Evolutionary conservation across 768 basidiomycete species (phyloP).

Genomic region (Cubamyces lactineus): DNA sequence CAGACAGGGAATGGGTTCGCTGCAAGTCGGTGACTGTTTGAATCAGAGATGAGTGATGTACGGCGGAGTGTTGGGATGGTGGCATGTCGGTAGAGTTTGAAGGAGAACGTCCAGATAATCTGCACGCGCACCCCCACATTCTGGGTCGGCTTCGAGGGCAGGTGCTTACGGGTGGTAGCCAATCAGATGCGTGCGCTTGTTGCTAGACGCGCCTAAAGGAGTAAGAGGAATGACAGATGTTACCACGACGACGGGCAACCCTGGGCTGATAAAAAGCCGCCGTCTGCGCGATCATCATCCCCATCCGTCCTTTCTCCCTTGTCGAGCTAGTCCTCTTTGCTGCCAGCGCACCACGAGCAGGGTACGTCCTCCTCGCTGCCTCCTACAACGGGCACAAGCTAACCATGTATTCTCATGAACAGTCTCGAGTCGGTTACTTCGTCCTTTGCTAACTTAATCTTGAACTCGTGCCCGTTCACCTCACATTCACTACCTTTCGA

Average conservation of each 20-base stretch:
- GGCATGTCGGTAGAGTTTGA: too few relatives aligned
- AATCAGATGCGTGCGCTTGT: conserved; percentile 15
- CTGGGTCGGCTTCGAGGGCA: background rate
- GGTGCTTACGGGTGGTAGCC: background rate
- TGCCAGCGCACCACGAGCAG: conserved; percentile 49
- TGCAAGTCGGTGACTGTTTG: background rate
- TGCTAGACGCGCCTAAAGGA: background rate
- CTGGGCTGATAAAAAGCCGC: conserved; percentile 13
- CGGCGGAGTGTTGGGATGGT: background rate
- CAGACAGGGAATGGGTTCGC: background rate
- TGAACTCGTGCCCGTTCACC: conserved; percentile 21
- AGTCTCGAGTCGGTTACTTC: conserved; percentile 36
- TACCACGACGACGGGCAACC: conserved; percentile 17
- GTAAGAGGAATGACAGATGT: conserved; percentile 8
- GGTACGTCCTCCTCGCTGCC: conserved; percentile 36
- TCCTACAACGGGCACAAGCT: background rate
- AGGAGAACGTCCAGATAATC: too few relatives aligned
- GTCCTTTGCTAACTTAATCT: conserved; percentile 25
- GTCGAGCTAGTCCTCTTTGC: conserved; percentile 38
- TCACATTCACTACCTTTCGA: conserved; percentile 4
- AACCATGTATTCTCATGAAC: conserved; percentile 1
- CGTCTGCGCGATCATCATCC: background rate
- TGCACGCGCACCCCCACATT: background rate
- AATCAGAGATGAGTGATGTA: background rate
- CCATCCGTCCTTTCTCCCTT: conserved; percentile 29